Evolutionary conservation across 176 grass and related monocot genomes (phyloP).

Genomic region (Phyllostachys edulis): DNA sequence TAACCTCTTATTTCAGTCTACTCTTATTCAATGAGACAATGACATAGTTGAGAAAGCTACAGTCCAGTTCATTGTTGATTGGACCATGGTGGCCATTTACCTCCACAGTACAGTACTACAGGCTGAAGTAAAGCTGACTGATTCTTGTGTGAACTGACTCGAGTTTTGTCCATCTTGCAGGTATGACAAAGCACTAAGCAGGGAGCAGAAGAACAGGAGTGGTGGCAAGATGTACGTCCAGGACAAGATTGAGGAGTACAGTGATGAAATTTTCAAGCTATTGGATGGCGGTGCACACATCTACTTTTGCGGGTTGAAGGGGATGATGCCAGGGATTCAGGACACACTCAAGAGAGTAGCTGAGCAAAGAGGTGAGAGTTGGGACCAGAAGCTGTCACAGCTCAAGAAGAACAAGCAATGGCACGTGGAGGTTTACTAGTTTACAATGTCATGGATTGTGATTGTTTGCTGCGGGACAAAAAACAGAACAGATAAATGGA

Average conservation of each 20-base stretch:
- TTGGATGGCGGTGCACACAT: constrained; percentile 75
- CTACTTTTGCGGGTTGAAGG: constrained; percentile 92
- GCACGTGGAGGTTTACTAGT: constrained; percentile 85
- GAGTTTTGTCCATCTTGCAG: constrained; percentile 30
- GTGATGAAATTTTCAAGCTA: constrained; percentile 83
- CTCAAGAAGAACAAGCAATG: constrained; percentile 97
- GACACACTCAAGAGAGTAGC: constrained; percentile 82
- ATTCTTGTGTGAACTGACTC: constrained; percentile 14
- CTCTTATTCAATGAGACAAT: constrained; percentile 18
- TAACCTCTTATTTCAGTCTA: background rate
- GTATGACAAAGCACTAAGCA: constrained; percentile 88
- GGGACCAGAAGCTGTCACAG: constrained; percentile 80
- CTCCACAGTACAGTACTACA: background rate
- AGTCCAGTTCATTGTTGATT: background rate
- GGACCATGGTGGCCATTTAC: background rate
- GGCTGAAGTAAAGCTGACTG: background rate
- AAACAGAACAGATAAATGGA: background rate
- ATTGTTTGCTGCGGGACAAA: constrained; percentile 13
- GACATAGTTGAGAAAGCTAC: background rate
- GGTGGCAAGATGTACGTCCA: constrained; percentile 94
- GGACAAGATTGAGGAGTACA: constrained; percentile 97
- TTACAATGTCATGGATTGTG: background rate
- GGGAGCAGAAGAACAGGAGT: constrained; percentile 75
- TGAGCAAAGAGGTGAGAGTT: constrained; percentile 85
- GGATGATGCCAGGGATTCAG: constrained; percentile 98